phyloP scores from a whole-genome alignment of 768 basidiomycete species.

The Xanthoconium purpureum region DNA sequence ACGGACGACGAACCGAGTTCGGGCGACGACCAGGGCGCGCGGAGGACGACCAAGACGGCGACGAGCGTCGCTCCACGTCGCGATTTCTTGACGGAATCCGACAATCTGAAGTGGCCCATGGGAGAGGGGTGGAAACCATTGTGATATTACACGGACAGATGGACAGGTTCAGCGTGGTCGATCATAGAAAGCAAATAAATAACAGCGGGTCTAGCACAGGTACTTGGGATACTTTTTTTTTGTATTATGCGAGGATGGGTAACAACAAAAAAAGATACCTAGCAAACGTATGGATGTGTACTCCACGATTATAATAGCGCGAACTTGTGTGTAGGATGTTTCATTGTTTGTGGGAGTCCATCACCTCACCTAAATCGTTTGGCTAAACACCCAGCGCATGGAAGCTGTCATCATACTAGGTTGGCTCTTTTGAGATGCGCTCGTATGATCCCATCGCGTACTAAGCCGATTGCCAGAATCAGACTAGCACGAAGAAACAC shows the following conservation, averaged over 20 bases:
- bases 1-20: conserved; percentile 28
- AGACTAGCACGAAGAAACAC: not conserved
- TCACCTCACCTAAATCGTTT: conserved; percentile 4
- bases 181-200: not conserved
- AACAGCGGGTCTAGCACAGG: conserved; percentile 3
- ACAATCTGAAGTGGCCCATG: conserved; percentile 60
- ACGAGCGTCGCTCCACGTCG: conserved; percentile 1
- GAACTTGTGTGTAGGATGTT: not conserved
- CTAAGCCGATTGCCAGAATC: conserved; percentile 27
- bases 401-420: conserved; percentile 37
- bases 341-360: not conserved
- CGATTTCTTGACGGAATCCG: conserved; percentile 28
- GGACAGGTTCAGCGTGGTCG: not conserved
- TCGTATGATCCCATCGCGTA: conserved; percentile 61
- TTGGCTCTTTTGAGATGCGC: conserved; percentile 53
- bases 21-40: conserved; percentile 12
- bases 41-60: not conserved
- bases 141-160: conserved; percentile 5
- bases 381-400: not conserved
- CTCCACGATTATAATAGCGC: conserved; percentile 16
- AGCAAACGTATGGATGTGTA: conserved; percentile 13
- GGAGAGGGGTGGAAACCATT: conserved; percentile 55
- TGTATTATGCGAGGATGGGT: conserved; percentile 19
- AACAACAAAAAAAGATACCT: conserved; percentile 21
- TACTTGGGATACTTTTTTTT: conserved; percentile 3